These are phyloP conservation scores for Diaporthe humulicola DNA, from an alignment of 2,329 filamentous ascomycete genomes.

Conservation along the genomic window DNA sequence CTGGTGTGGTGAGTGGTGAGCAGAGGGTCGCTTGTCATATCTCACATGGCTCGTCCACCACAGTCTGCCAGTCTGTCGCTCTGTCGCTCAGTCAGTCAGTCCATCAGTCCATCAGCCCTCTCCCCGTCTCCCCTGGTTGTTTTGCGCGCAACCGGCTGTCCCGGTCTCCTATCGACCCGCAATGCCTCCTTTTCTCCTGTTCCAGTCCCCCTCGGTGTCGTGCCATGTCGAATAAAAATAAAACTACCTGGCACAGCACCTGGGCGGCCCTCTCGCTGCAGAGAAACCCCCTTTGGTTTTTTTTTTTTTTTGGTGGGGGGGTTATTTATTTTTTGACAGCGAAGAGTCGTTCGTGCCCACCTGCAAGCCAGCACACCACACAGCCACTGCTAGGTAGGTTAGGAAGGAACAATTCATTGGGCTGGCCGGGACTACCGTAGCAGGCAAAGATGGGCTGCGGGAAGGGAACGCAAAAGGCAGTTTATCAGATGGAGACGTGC, in stretches of 20 bases:
- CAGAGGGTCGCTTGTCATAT: constrained; percentile 3
- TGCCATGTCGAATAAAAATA: background rate
- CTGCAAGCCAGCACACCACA: background rate
- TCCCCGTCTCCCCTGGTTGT: constrained; percentile 12
- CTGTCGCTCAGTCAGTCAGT: background rate
- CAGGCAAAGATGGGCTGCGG: background rate
- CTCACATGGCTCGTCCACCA: constrained; percentile 20
- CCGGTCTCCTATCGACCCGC: constrained; percentile 15
- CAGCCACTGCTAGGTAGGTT: background rate
- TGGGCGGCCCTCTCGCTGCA: background rate
- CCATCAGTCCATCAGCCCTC: background rate
- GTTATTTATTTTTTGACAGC: background rate
- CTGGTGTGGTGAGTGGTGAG: constrained; percentile 20
- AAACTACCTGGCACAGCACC: background rate
- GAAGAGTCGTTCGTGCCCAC: background rate
- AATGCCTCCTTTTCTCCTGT: constrained; percentile 28
- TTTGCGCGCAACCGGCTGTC: constrained; percentile 17
- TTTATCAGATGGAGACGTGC: constrained; percentile 6
- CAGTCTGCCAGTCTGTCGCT: background rate
- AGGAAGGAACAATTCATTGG: background rate
- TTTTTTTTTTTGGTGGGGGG: background rate
- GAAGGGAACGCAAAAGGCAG: background rate
- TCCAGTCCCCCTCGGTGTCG: background rate
- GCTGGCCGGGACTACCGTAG: background rate
- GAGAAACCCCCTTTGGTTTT: background rate